Base-by-base conservation (phyloP, 306 rosid genomes). In the Purshia tridentata region DNA sequence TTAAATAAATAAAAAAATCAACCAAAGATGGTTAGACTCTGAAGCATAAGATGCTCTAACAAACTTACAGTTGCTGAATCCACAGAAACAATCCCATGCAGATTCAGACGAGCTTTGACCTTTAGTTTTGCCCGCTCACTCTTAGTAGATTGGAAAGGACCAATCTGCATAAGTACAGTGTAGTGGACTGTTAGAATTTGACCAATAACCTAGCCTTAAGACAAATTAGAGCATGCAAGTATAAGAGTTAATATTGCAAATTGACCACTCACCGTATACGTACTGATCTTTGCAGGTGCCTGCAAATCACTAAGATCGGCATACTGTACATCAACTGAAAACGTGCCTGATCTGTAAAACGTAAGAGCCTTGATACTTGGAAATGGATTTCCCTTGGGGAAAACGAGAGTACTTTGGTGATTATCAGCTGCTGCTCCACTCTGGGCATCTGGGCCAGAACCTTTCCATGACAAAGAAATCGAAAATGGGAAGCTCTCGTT, bases 321-420 rank as follows among this genome's bases (percentile, higher is more conserved):
- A 80, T 90, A 95, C 39, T 80, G 93, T 9, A 84, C 89, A 70
- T 91, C 98, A 76, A 91, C 82, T 46, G 90, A 69, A 80, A 91
- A 95, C 15, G 96, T 91, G 66, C 89, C 97, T 0, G 80, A 2
- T 77, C 96, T 82, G 79, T 61, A 88, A 75, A 90, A 83, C 23
- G 99, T 95, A 66, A 91, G 78, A 72, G 80, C 90, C 90, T 88
- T 95, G 60, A 72, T 12, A 73, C 99, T 90, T 19, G 99, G 92
- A 55, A 91, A 72, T 18, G 87, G 81, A 81, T 90, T 95, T 16
- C 98, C 99, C 83, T 87, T 95, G n/a, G 93, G 85, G 57, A 95
- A 95, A 23, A 95, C 90, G 63, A 82, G 7, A 11, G 93, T 84
- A 73, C 72, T 84, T 41, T 73, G 91, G 45, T 78, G 82, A 69